Percentiles rank a stretch among this genome's conserved stretches.
Conservation (phyloP, 2,329 filamentous ascomycete genomes). For the Neonectria punicea region DNA sequence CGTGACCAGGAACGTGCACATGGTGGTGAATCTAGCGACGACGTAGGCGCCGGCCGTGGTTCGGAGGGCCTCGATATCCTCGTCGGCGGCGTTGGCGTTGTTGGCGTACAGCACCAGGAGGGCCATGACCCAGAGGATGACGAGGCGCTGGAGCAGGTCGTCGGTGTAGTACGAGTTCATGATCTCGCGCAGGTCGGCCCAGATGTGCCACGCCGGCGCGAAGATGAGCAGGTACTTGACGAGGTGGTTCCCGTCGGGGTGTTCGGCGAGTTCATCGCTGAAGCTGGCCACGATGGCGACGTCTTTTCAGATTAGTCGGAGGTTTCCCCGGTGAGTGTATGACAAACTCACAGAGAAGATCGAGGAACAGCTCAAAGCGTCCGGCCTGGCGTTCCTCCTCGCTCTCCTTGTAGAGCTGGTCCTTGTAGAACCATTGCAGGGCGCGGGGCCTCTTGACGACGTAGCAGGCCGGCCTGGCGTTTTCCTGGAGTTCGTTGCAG, state of each 20-base stretch:
- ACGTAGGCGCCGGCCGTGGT: slow-evolving; percentile 59
- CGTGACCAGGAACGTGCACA: slow-evolving; percentile 53
- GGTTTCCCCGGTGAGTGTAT: not conserved
- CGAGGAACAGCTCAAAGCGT: slow-evolving; percentile 62
- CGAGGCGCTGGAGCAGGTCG: slow-evolving; percentile 57
- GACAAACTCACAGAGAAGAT: slow-evolving; percentile 53
- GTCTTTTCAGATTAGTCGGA: slow-evolving; percentile 40
- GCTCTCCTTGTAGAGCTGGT: slow-evolving; percentile 52
- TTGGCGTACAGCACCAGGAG: slow-evolving; percentile 60
- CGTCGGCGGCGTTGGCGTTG: slow-evolving; percentile 56
- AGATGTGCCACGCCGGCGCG: slow-evolving; percentile 61
- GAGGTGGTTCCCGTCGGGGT: slow-evolving; percentile 55
- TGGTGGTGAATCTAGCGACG: slow-evolving; percentile 54
- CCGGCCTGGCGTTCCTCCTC: slow-evolving; percentile 57
- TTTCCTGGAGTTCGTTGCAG: slow-evolving; percentile 50
- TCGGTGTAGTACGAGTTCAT: slow-evolving; percentile 65
- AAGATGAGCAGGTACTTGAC: slow-evolving; percentile 61
- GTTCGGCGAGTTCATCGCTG: slow-evolving; percentile 58
- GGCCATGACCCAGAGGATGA: slow-evolving; percentile 63
- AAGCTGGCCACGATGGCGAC: slow-evolving; percentile 63
- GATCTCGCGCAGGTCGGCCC: slow-evolving; percentile 60
- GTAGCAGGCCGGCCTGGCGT: slow-evolving; percentile 46
- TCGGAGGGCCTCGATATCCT: slow-evolving; percentile 56
- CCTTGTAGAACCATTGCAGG: slow-evolving; percentile 58
- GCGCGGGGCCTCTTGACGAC: slow-evolving; percentile 51